Evolutionary conservation across 2,329 filamentous ascomycete genomes (phyloP).

Genomic region (Ophiostoma triangulosporum): DNA sequence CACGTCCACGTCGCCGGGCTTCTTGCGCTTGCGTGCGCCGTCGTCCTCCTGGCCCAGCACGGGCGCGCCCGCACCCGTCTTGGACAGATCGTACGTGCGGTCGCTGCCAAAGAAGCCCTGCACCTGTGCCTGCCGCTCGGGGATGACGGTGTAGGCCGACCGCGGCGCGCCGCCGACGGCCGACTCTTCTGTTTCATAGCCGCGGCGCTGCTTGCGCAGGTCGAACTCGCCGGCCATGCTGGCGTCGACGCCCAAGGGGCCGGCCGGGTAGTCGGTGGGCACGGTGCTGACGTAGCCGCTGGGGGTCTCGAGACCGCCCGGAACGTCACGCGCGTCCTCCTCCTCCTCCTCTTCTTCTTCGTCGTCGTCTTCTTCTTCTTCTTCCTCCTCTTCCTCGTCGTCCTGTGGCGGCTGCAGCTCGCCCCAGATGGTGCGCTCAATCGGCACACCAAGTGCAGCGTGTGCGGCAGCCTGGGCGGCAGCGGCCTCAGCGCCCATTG

Average conservation of each 20-base stretch:
- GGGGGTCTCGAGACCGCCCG: conserved; percentile 62
- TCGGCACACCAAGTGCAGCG: conserved; percentile 49
- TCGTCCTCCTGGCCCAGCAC: conserved; percentile 73
- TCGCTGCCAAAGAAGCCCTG: conserved; percentile 96
- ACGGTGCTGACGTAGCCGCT: conserved; percentile 68
- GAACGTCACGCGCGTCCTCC: conserved; percentile 42
- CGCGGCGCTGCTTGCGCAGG: conserved; percentile 72
- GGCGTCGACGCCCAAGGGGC: conserved; percentile 53
- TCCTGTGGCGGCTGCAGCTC: conserved; percentile 73
- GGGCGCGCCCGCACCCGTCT: conserved; percentile 35
- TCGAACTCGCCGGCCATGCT: conserved; percentile 79
- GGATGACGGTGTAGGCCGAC: conserved; percentile 77
- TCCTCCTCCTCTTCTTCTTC: conserved; percentile 63
- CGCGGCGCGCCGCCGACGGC: conserved; percentile 45
- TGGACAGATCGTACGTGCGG: conserved; percentile 72
- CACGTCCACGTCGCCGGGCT: conserved; percentile 89
- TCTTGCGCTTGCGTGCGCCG: conserved; percentile 68
- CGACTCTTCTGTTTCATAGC: conserved; percentile 75
- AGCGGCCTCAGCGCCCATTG: conserved; percentile 6
- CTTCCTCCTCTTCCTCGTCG: conserved; percentile 53
- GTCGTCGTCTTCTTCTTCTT: conserved; percentile 42
- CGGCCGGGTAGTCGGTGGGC: conserved; percentile 61
- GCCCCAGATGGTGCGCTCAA: conserved; percentile 85
- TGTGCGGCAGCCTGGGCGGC: conserved; percentile 24
- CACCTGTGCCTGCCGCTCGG: conserved; percentile 71